Evolutionary conservation across 805 yeast species (phyloP).

Genomic region (Suhomyces sp.): DNA sequence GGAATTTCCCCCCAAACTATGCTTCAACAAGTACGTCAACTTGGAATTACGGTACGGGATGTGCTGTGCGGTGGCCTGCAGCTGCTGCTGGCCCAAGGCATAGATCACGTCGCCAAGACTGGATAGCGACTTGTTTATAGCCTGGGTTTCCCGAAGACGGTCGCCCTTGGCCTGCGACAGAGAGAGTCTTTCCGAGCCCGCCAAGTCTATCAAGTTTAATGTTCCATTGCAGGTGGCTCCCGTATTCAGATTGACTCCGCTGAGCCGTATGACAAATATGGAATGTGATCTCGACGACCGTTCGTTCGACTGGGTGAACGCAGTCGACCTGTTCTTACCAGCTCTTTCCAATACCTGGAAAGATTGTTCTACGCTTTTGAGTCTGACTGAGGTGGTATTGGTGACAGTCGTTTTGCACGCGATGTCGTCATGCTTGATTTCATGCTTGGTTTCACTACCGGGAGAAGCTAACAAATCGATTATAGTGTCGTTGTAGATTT

Average conservation of each 20-base stretch:
- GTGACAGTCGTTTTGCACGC: conserved; percentile 56
- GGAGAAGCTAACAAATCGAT: conserved; percentile 55
- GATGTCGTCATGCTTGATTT: conserved; percentile 66
- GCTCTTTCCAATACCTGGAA: conserved; percentile 52
- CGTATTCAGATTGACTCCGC: conserved; percentile 51
- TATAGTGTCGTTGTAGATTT: conserved; percentile 83
- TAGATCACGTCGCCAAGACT: conserved; percentile 86
- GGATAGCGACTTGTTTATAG: conserved; percentile 84
- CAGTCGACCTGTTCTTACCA: conserved; percentile 63
- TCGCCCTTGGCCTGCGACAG: conserved; percentile 78
- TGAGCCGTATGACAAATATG: conserved; percentile 62
- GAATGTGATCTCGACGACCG: conserved; percentile 91
- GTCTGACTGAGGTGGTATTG: conserved; percentile 49
- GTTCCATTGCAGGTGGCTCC: conserved; percentile 53
- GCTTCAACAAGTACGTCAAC: conserved; percentile 78
- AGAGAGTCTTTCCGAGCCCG: conserved; percentile 86
- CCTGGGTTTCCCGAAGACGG: conserved; percentile 79
- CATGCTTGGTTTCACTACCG: conserved; percentile 42
- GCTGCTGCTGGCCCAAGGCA: conserved; percentile 48
- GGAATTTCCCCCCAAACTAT: conserved; percentile 79
- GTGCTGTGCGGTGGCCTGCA: conserved; percentile 40
- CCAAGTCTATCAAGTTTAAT: conserved; percentile 82
- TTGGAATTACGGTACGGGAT: conserved; percentile 70
- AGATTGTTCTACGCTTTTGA: conserved; percentile 51
- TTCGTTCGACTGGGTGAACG: conserved; percentile 76